A percentile compares a stretch with the other conserved stretches of the same genome.
phyloP scores from a whole-genome alignment of 2,329 filamentous ascomycete species.

The Cladosporium sphaerospermum region DNA sequence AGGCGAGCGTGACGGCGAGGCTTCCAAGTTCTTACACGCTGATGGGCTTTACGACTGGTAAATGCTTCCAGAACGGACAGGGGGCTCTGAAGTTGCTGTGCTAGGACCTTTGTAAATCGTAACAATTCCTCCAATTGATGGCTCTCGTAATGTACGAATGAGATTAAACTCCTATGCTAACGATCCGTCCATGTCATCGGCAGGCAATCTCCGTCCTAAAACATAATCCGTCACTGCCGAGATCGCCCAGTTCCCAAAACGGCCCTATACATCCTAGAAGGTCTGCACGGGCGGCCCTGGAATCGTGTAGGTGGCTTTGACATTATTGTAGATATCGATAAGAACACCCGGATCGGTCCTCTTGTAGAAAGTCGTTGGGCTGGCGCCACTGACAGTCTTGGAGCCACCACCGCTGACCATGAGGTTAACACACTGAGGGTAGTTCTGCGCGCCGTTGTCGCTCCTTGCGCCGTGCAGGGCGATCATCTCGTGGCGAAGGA shows the following conservation, averaged over 20 bases:
- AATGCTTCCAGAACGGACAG: neutral
- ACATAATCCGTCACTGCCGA: too few species aligned
- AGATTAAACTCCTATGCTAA: too few species aligned
- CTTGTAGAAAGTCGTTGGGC: conserved; percentile 53
- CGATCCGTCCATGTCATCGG: too few species aligned
- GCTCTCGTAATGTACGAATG: too few species aligned
- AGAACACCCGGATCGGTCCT: conserved; percentile 52
- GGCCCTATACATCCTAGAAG: neutral
- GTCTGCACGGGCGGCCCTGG: conserved; percentile 40
- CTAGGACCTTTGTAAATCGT: too few species aligned
- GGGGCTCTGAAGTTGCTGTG: too few species aligned
- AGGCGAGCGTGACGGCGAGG: conserved; percentile 6
- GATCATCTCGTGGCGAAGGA: conserved; percentile 49
- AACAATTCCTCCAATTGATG: too few species aligned
- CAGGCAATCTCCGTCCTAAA: too few species aligned
- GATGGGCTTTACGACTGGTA: conserved; percentile 8
- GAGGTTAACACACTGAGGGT: conserved; percentile 43
- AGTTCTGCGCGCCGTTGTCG: conserved; percentile 45
- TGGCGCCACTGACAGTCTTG: conserved; percentile 43
- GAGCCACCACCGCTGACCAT: conserved; percentile 33
- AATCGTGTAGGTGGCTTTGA: conserved; percentile 41
- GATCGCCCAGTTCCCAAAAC: too few species aligned
- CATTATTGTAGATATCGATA: conserved; percentile 52
- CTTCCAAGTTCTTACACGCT: neutral
- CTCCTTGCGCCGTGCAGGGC: conserved; percentile 41